Percentiles rank a stretch among this genome's conserved stretches.
phyloP scores from a whole-genome alignment of 2,329 filamentous ascomycete species.

The Aspergillus udagawae region DNA sequence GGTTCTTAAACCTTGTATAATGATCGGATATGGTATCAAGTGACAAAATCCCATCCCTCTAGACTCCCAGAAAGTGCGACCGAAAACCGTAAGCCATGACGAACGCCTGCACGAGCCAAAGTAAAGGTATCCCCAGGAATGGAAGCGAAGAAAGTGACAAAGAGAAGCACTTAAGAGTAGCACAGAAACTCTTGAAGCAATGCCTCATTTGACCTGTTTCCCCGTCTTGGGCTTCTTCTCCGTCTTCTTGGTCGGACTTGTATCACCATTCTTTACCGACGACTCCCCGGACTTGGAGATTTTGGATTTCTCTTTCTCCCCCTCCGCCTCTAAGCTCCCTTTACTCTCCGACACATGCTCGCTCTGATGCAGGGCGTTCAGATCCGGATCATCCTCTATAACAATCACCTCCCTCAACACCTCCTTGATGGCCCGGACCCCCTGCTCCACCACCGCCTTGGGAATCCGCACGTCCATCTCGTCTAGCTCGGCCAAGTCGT shows the following conservation, averaged over 20 bases:
- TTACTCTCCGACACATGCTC: slow-evolving; percentile 1
- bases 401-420: slow-evolving; percentile 50
- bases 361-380: slow-evolving; percentile 5
- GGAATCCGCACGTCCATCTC: slow-evolving; percentile 48
- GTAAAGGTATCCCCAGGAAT: no score
- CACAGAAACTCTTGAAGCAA: neutral
- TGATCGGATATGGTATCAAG: neutral
- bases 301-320: slow-evolving; percentile 9
- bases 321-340: slow-evolving; percentile 5
- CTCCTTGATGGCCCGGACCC: slow-evolving; percentile 48
- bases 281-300: slow-evolving; percentile 1
- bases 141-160: neutral
- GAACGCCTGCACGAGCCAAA: neutral
- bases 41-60: neutral
- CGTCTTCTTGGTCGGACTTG: slow-evolving; percentile 22
- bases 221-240: slow-evolving; percentile 22
- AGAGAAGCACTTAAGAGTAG: neutral
- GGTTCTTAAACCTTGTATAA: neutral
- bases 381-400: slow-evolving; percentile 35
- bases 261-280: slow-evolving; percentile 17
- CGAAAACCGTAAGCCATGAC: neutral
- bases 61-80: neutral
- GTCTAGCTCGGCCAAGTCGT: slow-evolving; percentile 27
- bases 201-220: slow-evolving; percentile 17
- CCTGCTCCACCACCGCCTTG: slow-evolving; percentile 46